Evolutionary conservation across 495 filamentous ascomycete genomes (phyloP).

Genomic region (Cercophora newfieldiana): DNA sequence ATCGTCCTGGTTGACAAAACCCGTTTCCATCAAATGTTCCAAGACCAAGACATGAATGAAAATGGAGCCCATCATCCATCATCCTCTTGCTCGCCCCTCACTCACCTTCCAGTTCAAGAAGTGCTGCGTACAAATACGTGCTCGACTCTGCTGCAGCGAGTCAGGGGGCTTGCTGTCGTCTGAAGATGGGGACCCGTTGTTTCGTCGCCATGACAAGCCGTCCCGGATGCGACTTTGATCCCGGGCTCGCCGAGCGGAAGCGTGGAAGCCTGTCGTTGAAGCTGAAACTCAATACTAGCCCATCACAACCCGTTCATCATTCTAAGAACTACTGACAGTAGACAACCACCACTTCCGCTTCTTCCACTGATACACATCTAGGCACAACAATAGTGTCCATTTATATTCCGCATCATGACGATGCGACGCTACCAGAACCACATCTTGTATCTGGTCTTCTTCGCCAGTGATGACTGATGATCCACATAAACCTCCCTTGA

Average conservation of each 20-base stretch:
- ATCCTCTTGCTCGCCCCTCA: too few relatives aligned
- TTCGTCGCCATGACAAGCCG: background rate
- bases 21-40: background rate
- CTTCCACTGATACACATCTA: too few relatives aligned
- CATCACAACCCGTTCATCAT: too few relatives aligned
- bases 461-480: too few relatives aligned
- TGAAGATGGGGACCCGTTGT: background rate
- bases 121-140: background rate
- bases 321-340: too few relatives aligned
- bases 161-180: background rate
- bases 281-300: background rate
- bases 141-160: background rate
- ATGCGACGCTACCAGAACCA: background rate
- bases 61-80: background rate
- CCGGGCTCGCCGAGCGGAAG: background rate
- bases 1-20: background rate
- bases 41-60: too few relatives aligned
- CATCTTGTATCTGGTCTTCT: background rate
- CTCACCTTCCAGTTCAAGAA: background rate
- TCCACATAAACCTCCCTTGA: too few relatives aligned
- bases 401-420: background rate
- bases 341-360: too few relatives aligned
- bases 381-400: too few relatives aligned
- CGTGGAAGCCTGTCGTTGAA: background rate
- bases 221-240: background rate